Base-by-base conservation (phyloP, 2,329 filamentous ascomycete species). In the Tolypocladium pustulatum region DNA sequence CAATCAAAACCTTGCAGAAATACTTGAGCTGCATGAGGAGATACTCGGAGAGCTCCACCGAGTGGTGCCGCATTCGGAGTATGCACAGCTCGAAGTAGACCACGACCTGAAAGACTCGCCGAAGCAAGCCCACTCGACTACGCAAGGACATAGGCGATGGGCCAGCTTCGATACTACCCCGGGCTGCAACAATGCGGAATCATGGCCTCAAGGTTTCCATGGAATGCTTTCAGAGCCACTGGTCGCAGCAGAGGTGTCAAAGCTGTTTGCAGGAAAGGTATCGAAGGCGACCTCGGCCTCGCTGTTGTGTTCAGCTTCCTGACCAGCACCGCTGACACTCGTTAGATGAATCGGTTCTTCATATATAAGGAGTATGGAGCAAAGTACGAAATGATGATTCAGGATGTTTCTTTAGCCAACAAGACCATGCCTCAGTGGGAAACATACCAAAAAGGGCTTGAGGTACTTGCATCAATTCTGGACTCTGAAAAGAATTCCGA, bases 341-440 rank as follows among this genome's bases (percentile, higher is more conserved):
- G 25, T 57, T 62, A 96, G 90, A 87, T 95, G 75, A 82, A 84
- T 60, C 85, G 86, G 0, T 94, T 97, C 73, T 88, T 89, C 68
- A 79, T 88, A 55, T 99, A 99, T 69, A 89, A 96, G 73, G 90
- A 96, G 65, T 99, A 96, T 70, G 89, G 90, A 40, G 88, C 89
- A 56, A 93, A 93, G 68, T 96, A 94, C 71, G 90, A 95, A 64
- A 80, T 91, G 64, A 89, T 97, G 78, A 85, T 88, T 54, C 85
- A 88, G 63, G 90, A 96, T 62, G 76, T 95, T 40, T 83, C 86
- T 38, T 80, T 86, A 32, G 80, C 87, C 20, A 84, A 89, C 62
- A 82, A 85, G 60, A 82, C 81, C 8, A 81, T 90, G 64, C 84
- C 85, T 30, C 81, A 88, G 56, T 96, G 90, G 90, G 81, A 86